Evolutionary conservation across 2,329 filamentous ascomycete genomes (phyloP).

Genomic region (Tolypocladium ovalisporum): DNA sequence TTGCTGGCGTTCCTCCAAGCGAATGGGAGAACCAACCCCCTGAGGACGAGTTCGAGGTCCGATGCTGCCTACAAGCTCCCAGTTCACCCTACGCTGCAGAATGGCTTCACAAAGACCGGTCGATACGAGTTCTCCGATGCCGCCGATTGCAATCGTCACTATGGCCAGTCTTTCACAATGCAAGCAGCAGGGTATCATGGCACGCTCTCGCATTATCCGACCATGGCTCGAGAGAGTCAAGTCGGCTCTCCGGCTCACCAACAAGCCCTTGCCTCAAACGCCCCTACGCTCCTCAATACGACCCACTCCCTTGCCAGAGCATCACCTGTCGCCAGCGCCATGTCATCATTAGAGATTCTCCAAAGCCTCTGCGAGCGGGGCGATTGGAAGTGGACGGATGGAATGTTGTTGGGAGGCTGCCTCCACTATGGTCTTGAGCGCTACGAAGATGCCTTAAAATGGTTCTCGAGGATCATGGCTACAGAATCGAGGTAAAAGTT

Average conservation of each 20-base stretch:
- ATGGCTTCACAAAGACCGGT: not conserved
- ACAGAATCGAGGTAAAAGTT: slow-evolving; percentile 43
- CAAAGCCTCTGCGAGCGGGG: slow-evolving; percentile 68
- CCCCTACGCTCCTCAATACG: not conserved
- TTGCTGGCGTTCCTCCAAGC: slow-evolving; percentile 55
- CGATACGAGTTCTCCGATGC: not conserved
- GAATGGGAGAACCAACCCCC: slow-evolving; percentile 36
- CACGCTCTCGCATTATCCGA: not conserved
- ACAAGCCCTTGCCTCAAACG: not conserved
- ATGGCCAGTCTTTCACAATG: not conserved
- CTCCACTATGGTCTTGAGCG: slow-evolving; percentile 81
- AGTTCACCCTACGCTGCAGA: slow-evolving; percentile 38
- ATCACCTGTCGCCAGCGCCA: slow-evolving; percentile 44
- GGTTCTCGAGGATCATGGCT: slow-evolving; percentile 56
- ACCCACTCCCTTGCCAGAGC: slow-evolving; percentile 4
- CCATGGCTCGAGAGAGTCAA: not conserved
- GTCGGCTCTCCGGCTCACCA: not conserved
- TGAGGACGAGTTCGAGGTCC: slow-evolving; percentile 24
- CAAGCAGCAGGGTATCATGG: not conserved
- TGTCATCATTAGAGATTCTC: slow-evolving; percentile 59
- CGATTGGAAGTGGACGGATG: slow-evolving; percentile 82
- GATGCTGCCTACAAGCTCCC: slow-evolving; percentile 35
- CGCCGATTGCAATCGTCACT: not conserved
- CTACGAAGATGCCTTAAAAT: slow-evolving; percentile 65
- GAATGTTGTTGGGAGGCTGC: slow-evolving; percentile 84